A percentile compares a stretch with the other conserved stretches of the same genome.
These are phyloP conservation scores for Psidium guajava DNA, from an alignment of 345 rosid genomes.

Conservation along the genomic window DNA sequence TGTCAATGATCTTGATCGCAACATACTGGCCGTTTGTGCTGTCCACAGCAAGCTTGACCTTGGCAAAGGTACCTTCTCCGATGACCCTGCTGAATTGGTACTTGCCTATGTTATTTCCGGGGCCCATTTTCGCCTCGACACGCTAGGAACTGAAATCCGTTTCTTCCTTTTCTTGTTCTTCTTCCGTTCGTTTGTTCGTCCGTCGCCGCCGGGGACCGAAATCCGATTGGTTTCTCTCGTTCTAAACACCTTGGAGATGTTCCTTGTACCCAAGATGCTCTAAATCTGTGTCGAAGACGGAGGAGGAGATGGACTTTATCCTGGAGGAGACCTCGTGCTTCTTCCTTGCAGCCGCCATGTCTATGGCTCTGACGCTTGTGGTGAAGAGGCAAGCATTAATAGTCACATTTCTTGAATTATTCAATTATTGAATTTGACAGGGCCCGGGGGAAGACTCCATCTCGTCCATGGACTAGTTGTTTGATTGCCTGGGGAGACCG, in stretches of 20 bases:
- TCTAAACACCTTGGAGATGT: conserved; percentile 8
- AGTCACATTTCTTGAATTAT: neutral
- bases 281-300: neutral
- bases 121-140: conserved; percentile 20
- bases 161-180: neutral
- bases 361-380: neutral
- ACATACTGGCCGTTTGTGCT: conserved; percentile 40
- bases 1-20: conserved; percentile 80
- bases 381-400: neutral
- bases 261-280: conserved; percentile 2
- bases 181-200: neutral
- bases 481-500: neutral
- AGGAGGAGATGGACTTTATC: neutral
- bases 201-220: neutral
- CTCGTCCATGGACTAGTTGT: neutral
- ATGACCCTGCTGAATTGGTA: conserved; percentile 57
- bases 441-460: neutral
- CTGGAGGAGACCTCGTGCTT: neutral
- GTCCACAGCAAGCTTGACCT: conserved; percentile 78
- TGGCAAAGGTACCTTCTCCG: conserved; percentile 85
- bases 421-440: neutral
- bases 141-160: neutral
- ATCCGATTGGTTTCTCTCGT: neutral
- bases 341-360: neutral
- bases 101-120: conserved; percentile 51